These are phyloP conservation scores for Lichtheimia hyalospora DNA, from an alignment of 371 early-diverging fungal species.

Conservation along the genomic window DNA sequence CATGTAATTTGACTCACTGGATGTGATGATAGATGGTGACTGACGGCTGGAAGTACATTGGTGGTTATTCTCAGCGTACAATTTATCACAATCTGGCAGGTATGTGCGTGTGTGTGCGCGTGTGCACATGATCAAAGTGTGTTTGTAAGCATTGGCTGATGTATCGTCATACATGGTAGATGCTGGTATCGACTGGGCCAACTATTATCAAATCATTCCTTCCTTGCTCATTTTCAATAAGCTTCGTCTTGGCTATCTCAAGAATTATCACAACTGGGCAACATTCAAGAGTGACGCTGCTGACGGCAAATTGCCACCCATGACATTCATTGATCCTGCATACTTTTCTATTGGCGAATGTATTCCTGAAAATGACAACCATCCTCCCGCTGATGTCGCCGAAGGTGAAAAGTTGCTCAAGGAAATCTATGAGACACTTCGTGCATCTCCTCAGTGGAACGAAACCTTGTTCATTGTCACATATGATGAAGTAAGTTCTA, in stretches of 20 bases:
- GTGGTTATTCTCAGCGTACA: constrained; percentile 29
- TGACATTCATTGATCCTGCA: constrained; percentile 26
- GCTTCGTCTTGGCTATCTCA: constrained; percentile 16
- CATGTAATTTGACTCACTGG: too few relatives aligned
- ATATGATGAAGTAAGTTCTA: constrained; percentile 22
- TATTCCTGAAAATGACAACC: constrained; percentile 21
- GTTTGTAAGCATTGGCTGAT: background rate
- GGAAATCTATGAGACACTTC: constrained; percentile 29
- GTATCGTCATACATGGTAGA: background rate
- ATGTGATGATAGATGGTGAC: constrained; percentile 4
- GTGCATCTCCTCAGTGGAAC: constrained; percentile 35
- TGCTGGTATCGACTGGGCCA: constrained; percentile 13
- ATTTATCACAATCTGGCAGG: constrained; percentile 28
- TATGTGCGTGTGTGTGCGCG: background rate
- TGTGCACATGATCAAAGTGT: too few relatives aligned
- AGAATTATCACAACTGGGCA: constrained; percentile 16
- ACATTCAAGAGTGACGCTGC: constrained; percentile 23
- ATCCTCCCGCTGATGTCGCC: constrained; percentile 27
- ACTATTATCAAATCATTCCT: constrained; percentile 24
- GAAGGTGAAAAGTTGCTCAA: constrained; percentile 26
- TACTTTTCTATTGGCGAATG: constrained; percentile 29
- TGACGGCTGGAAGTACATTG: constrained; percentile 16
- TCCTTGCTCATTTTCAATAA: constrained; percentile 19
- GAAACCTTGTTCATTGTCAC: constrained; percentile 32
- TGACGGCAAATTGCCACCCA: constrained; percentile 21